Conservation (phyloP, 306 rosid genomes). For the Prunus armeniaca region DNA sequence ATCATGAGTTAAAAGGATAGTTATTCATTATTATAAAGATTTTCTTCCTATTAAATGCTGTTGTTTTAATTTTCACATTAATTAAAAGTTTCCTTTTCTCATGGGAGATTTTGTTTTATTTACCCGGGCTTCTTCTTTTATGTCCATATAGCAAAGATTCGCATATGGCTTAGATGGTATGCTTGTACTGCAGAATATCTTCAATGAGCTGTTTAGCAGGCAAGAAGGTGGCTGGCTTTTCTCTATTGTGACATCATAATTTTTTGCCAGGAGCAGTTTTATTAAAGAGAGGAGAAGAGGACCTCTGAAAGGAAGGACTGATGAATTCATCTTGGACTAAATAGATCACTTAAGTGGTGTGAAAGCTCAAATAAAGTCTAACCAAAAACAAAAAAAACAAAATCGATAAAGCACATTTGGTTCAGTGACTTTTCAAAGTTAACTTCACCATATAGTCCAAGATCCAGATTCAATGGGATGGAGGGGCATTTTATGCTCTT, state of each 20-base stretch:
- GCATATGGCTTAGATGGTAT: not conserved
- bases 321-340: slow-evolving; percentile 11
- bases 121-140: slow-evolving; percentile 14
- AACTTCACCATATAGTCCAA: slow-evolving; percentile 9
- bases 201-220: slow-evolving; percentile 8
- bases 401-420: slow-evolving; percentile 5
- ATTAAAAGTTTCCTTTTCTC: slow-evolving; percentile 18
- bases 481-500: slow-evolving; percentile 46
- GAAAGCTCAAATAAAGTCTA: slow-evolving; percentile 12
- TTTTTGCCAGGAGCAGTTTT: slow-evolving; percentile 5
- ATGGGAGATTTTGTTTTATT: slow-evolving; percentile 32
- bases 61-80: not conserved
- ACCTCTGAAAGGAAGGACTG: not conserved
- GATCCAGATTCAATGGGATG: slow-evolving; percentile 53
- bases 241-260: not conserved
- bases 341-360: slow-evolving; percentile 4
- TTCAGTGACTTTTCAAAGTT: slow-evolving; percentile 12
- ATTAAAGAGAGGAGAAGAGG: not conserved
- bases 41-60: not conserved
- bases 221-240: slow-evolving; percentile 7
- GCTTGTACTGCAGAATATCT: not conserved
- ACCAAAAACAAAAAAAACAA: not conserved
- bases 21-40: not conserved
- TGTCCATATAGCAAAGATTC: slow-evolving; percentile 1
- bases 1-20: not conserved